Evolutionary conservation across 768 basidiomycete genomes (phyloP), one percentile per base, ranked within the genome.

Genomic region (Cystofilobasidium bisporidii): DNA sequence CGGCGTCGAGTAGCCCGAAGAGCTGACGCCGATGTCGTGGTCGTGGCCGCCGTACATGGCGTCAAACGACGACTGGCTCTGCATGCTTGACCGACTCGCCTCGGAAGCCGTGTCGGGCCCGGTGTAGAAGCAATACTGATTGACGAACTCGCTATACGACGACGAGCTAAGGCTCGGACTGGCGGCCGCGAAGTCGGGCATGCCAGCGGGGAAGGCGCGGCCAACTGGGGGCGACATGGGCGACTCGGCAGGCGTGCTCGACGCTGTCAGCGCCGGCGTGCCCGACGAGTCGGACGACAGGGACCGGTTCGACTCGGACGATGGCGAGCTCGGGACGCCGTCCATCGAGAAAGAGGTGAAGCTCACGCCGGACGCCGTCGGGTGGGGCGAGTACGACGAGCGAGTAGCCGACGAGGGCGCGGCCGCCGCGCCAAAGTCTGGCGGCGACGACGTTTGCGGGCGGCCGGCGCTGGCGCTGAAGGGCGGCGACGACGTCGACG

Each of bases 61-160:
- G 58, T 41, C 59, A 22, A 61, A 24, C 26, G 65, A 60, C 36
- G 65, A 66, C 32, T 32, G 33, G 36, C 22, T 30, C 10, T n/a
- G 14, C 30, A 36, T 47, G 12, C 43, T 50, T 6, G 58, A 60
- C 15, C 45, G 36, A 26, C 28, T 40, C 12, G 32, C 17, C 6
- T 58, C 50, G 33, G 47, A 43, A 5, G 32, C 26, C 0, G 64
- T 60, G 30, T 41, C 32, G 11, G 41, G 41, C 0, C 65, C 65
- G 17, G 65, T 66, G 58, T 60, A 66, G 58, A 66, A 66, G 65
- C 65, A 66, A 48, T 60, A 66, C 58, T 66, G 65, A n/a, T 53
- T 66, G 47, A 66, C 65, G 26, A 66, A 66, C 30, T 66, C 65
- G 36, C 57, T 60, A 59, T 66, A 66, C 32, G 65, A 66, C 1